Evolutionary conservation across 192 early-diverging fungal genomes (phyloP), one percentile per base, ranked within the genome.

Genomic region (Jimgerdemannia flammicorona): DNA sequence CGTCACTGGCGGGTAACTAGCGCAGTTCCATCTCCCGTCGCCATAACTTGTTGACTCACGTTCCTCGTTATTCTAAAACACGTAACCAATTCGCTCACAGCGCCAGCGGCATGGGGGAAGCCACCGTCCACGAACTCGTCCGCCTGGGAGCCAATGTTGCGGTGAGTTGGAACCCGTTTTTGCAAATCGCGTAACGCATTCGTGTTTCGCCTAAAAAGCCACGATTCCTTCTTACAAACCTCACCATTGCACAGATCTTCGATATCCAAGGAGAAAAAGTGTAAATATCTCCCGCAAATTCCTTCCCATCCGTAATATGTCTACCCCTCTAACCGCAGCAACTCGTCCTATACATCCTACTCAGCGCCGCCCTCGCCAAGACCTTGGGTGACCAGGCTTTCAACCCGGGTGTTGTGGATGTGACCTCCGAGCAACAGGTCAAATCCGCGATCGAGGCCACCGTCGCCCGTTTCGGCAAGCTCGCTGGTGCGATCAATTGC

Each of bases 401-500:
- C 67, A 78, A 72, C 68, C 83, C 86, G 3, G 86, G 86, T 14
- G 70, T 74, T 3, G 81, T 85, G 4, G 86, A 87, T 70, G 83
- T 87, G 29, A 82, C 86, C 40, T 81, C 80, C 3, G 78, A 79
- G 70, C 70, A 72, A 72, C 44, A 3, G n/a, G 54, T 14, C 14
- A 19, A 18, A 18, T 14, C 19, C 19, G 64, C 64, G 14, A 18
- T 65, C 29, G 29, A 29, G 29, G 29, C 29, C 29, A 29, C 69
- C 85, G 81, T 80, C 83, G 86, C 39, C 79, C 76, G 18, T 74
- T 87, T 75, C 80, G 81, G 10, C n/a, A n/a, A n/a, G n/a, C n/a
- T n/a, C n/a, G n/a, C n/a, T n/a, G 86, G 86, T 44, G 86, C 83
- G 2, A 73, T 87, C 49, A 87, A 87, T 44, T 87, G 86, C 66